Conservation (phyloP, 148 eudicot genomes). For the Pouteria glomerata region DNA sequence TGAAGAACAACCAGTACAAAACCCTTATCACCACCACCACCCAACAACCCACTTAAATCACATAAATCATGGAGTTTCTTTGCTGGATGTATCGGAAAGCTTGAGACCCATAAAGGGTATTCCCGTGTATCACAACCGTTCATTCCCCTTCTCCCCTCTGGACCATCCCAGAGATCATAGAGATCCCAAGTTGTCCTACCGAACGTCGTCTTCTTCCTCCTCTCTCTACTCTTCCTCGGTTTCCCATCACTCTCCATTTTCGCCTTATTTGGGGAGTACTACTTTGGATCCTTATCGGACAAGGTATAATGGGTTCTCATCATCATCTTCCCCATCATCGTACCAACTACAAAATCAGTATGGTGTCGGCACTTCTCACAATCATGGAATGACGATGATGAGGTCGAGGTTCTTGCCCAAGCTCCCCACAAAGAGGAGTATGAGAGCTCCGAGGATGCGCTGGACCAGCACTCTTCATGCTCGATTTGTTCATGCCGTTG, state of each 20-base stretch:
- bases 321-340: conserved; percentile 2
- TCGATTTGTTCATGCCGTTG: conserved; percentile 52
- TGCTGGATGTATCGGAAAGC: conserved; percentile 24
- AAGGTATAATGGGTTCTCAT: conserved; percentile 13
- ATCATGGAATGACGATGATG: conserved; percentile 22
- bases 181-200: conserved; percentile 28
- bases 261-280: conserved; percentile 17
- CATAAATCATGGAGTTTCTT: conserved; percentile 26
- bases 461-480: conserved; percentile 57
- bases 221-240: neutral
- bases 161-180: conserved; percentile 24
- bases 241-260: neutral
- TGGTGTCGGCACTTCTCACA: conserved; percentile 20
- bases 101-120: conserved; percentile 48
- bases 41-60: conserved; percentile 19
- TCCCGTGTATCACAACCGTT: conserved; percentile 45
- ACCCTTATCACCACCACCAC: conserved; percentile 25
- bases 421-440: conserved; percentile 40
- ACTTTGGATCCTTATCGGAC: conserved; percentile 23
- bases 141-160: conserved; percentile 30
- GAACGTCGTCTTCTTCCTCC: neutral
- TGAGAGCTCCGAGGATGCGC: conserved; percentile 56
- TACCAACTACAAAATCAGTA: conserved; percentile 7
- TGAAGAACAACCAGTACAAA: conserved; percentile 17
- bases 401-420: conserved; percentile 48